Base-by-base conservation (phyloP, 2,329 filamentous ascomycete genomes). In the Coleophoma crateriformis region DNA sequence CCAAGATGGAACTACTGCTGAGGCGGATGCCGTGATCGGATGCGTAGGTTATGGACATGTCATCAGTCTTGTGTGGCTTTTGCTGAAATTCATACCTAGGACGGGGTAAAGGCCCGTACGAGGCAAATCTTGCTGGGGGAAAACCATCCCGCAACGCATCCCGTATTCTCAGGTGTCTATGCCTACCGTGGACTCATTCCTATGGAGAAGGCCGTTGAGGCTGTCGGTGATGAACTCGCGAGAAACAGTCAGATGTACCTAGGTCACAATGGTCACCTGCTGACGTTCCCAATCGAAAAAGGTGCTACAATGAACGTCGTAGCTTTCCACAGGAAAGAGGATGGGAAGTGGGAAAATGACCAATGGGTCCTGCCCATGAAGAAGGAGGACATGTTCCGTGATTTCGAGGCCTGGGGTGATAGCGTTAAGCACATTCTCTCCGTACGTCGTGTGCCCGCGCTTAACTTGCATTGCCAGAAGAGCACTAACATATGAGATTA, bases 151-250 rank as follows among this genome's bases (percentile, higher is more conserved):
- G 47, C 33, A 37, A 48, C 48, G 3, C 40, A 57, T 40, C 51
- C 58, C 7, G 61, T 67, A 1, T 86, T 81, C 60, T 75, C 74
- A 0, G 69, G 75, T 33, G 81, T 83, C 53, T 79, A 79, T 63
- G 83, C 78, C 33, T 87, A 83, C 64, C 73, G 84, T 7, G 77
- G 77, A 0, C 63, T 87, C 2, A 70, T 85, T 2, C 78, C 82
- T 0, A 85, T 86, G 72, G 67, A 71, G 1, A 62, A 72, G 14
- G 81, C 79, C 0, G 61, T 68, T 1, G 61, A 67, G 11, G 69
- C 71, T 2, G 55, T 85, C 3, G 77, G 78, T 2, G 61, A 72
- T 8, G 66, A 78, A 37, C 66, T 75, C 35, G 73, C 77, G 1
- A 58, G 62, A 20, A 79, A 75, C 13, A 64, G 70, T 14, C 74